These are phyloP conservation scores for Malania oleifera DNA, from an alignment of 164 flowering plant species.

Conservation along the genomic window DNA sequence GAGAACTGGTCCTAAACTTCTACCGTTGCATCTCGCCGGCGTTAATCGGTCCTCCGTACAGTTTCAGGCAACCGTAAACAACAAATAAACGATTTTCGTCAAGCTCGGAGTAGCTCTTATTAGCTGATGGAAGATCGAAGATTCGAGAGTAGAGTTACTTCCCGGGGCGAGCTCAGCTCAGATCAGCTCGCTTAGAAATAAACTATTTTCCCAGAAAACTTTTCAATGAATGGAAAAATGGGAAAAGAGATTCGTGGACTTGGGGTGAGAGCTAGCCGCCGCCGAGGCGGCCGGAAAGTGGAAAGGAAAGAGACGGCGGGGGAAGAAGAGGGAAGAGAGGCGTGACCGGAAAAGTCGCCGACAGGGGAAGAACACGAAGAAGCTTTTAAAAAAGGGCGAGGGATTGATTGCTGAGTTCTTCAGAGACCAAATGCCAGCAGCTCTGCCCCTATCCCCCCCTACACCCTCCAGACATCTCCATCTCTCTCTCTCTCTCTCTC, in stretches of 20 bases:
- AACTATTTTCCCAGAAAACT: background rate
- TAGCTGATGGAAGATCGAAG: background rate
- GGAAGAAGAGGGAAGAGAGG: background rate
- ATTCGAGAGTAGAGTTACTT: background rate
- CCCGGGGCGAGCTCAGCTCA: slow-evolving; percentile 4
- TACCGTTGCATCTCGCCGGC: slow-evolving; percentile 15
- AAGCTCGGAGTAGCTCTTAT: background rate
- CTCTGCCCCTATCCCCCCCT: slow-evolving; percentile 43
- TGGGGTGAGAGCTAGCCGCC: background rate
- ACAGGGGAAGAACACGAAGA: slow-evolving; percentile 22
- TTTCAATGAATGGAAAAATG: background rate
- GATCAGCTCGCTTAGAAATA: slow-evolving; percentile 10
- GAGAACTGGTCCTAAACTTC: background rate
- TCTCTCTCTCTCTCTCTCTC: background rate
- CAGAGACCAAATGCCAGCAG: slow-evolving; percentile 40
- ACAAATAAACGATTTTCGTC: background rate
- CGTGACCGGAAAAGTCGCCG: slow-evolving; percentile 17
- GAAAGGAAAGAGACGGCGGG: background rate
- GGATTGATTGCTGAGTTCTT: slow-evolving; percentile 17
- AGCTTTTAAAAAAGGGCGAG: slow-evolving; percentile 13
- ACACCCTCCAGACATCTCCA: slow-evolving; percentile 31
- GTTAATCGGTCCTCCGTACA: slow-evolving; percentile 2
- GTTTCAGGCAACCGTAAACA: too few relatives aligned
- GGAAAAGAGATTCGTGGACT: background rate
- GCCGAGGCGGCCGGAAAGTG: slow-evolving; percentile 4